Evolutionary conservation across 1,284 basidiomycete species (phyloP), one percentile per base, ranked within the genome.

Genomic region (Pseudozyma hubeiensis): DNA sequence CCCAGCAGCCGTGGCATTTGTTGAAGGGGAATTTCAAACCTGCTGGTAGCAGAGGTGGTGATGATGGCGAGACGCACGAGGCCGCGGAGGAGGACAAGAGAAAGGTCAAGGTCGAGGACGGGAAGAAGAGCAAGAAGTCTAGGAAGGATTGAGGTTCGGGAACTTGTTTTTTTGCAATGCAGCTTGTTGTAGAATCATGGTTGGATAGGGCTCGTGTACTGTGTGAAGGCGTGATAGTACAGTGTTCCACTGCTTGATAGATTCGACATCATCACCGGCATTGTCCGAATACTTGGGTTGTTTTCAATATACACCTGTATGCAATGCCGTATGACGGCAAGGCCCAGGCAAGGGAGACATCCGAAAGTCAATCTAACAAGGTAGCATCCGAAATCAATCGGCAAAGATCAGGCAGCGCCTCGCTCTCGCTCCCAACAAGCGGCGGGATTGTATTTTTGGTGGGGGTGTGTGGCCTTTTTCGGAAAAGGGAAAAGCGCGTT

Each of bases 1-100:
- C 66, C 16, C 58, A 64, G 31, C 79, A 80, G 64, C 79, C 79
- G 4, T 79, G 77, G 77, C 71, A 79, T 37, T 48, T 75, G 31
- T 46, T 80, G 5, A 67, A 67, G 34, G 75, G 75, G 2, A 49
- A 45, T 30, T 80, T 79, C 35, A 49, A 52, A 24, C 52, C 55
- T 5, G 55, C 57, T 24, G 64, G 74, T 13, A 64, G 48, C 30
- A 50, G 54, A 16, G 35, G 13, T 10, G 47, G 41, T 5, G 43
- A 43, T 24, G 37, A 47, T n/a, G 41, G 47, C 40, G 48, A 52
- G 43, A 53, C 50, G 16, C 46, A 63, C 45, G 50, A 2, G 5
- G 34, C 39, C 10, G 55, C 63, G 29, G 58, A 61, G 67, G 60
- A 60, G 66, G 60, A 63, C 19, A 74, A 73, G 64, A 70, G 64